Conservation (phyloP, 2,329 filamentous ascomycete genomes). For the Ophiosphaerella korrae region DNA sequence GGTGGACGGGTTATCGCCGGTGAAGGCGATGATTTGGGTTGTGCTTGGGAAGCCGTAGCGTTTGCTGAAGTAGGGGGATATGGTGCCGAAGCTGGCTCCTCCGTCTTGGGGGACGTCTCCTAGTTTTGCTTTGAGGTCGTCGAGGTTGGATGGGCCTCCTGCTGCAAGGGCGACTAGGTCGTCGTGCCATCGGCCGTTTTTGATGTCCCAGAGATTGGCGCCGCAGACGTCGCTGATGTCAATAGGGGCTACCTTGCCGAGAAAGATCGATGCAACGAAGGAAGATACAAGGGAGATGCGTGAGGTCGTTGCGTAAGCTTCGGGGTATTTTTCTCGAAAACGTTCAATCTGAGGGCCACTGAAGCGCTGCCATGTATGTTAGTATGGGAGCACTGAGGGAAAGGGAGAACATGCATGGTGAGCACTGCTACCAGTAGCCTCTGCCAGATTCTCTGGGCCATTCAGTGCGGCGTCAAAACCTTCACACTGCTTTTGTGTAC, state of each 20-base stretch:
- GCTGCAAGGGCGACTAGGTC: conserved; percentile 76
- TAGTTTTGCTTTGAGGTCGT: conserved; percentile 75
- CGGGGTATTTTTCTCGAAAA: conserved; percentile 78
- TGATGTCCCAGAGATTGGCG: conserved; percentile 96
- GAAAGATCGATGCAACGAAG: conserved; percentile 87
- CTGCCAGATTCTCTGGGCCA: conserved; percentile 69
- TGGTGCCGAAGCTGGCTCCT: conserved; percentile 74
- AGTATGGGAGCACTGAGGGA: not conserved
- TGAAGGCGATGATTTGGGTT: conserved; percentile 83
- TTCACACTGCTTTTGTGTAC: conserved; percentile 90
- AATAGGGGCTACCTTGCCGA: conserved; percentile 83
- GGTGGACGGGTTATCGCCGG: conserved; percentile 94
- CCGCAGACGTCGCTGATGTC: conserved; percentile 95
- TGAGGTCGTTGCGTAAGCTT: conserved; percentile 78
- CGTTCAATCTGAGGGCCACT: conserved; percentile 96
- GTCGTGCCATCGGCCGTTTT: conserved; percentile 73
- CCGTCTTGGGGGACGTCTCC: conserved; percentile 81
- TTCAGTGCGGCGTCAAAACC: conserved; percentile 78
- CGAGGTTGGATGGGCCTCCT: conserved; percentile 61
- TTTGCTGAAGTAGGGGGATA: conserved; percentile 78
- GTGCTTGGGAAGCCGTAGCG: conserved; percentile 77
- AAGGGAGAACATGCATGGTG: conserved; percentile 74
- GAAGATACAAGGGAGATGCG: conserved; percentile 94
- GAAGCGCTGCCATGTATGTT: conserved; percentile 69
- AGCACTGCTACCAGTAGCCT: conserved; percentile 86